phyloP scores from a whole-genome alignment of 78 protist genomes.

The Monosiga brevicollis region DNA sequence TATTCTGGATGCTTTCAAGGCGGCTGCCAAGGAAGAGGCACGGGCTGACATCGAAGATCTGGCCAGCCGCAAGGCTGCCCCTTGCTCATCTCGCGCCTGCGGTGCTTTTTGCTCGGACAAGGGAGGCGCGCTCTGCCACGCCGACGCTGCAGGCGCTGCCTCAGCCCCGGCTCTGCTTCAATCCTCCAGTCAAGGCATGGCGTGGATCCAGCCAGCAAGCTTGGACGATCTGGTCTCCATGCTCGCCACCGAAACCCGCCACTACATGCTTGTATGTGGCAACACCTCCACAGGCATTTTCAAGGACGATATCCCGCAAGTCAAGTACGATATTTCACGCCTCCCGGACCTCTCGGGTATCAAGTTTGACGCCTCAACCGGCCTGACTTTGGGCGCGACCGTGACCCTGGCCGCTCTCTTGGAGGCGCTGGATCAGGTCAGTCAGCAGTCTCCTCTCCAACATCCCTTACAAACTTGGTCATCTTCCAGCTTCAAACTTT shows the following conservation, averaged over 20 bases:
- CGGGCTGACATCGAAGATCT: background rate
- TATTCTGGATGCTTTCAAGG: conserved; percentile 1
- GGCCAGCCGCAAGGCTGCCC: background rate
- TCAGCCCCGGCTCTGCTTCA: background rate
- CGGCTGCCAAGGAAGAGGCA: too few species aligned
- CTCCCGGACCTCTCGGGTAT: conserved; percentile 12
- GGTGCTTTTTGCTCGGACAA: background rate
- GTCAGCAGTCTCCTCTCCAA: too few species aligned
- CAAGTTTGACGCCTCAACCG: background rate
- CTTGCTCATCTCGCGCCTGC: background rate
- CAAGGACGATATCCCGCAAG: conserved; percentile 1
- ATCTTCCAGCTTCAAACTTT: too few species aligned
- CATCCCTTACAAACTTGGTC: too few species aligned
- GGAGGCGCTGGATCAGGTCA: background rate
- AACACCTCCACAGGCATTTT: conserved; percentile 25
- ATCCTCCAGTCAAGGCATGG: too few species aligned
- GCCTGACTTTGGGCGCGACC: conserved; percentile 7
- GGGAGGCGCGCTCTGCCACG: background rate
- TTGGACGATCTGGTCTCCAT: background rate
- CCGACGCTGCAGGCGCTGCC: background rate
- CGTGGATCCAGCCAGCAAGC: too few species aligned
- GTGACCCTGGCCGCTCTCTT: background rate
- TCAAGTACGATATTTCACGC: background rate
- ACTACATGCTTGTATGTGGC: conserved; percentile 4
- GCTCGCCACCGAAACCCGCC: background rate